Percentiles rank a stretch among this genome's conserved stretches.
phyloP scores from a whole-genome alignment of 352 stramenopile genomes.

The Phytophthora aleatoria region DNA sequence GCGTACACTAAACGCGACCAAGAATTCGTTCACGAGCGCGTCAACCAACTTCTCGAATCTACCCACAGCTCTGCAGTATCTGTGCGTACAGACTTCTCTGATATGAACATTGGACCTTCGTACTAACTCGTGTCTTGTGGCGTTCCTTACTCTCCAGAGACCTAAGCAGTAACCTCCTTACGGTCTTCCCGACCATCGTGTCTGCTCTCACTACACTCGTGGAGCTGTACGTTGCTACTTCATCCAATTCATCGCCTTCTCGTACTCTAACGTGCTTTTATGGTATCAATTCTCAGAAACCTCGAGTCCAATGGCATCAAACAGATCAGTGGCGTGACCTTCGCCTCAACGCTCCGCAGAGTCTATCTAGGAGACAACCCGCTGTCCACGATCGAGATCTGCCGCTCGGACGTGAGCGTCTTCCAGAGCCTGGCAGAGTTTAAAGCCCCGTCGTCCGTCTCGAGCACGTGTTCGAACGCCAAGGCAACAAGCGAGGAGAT shows the following conservation, averaged over 20 bases:
- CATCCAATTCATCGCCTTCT: neutral
- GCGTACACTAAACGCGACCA: slow-evolving; percentile 52
- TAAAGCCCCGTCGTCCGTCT: slow-evolving; percentile 38
- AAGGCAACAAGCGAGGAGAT: slow-evolving; percentile 34
- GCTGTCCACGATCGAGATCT: slow-evolving; percentile 55
- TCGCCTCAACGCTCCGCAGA: slow-evolving; percentile 56
- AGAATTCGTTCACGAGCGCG: slow-evolving; percentile 55
- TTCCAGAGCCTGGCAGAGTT: slow-evolving; percentile 41
- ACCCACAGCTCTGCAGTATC: slow-evolving; percentile 44
- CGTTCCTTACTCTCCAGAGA: slow-evolving; percentile 37
- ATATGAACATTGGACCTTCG: neutral
- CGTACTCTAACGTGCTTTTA: neutral
- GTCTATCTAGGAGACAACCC: slow-evolving; percentile 51
- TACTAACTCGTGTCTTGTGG: neutral
- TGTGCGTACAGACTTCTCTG: slow-evolving; percentile 39
- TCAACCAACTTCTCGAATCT: slow-evolving; percentile 56
- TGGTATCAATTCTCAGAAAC: slow-evolving; percentile 38
- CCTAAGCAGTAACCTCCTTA: slow-evolving; percentile 61
- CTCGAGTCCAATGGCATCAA: slow-evolving; percentile 64
- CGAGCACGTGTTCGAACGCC: slow-evolving; percentile 31
- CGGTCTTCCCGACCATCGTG: slow-evolving; percentile 48
- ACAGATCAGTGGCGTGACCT: slow-evolving; percentile 46
- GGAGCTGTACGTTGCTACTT: slow-evolving; percentile 47
- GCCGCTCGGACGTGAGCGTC: slow-evolving; percentile 45
- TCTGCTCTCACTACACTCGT: slow-evolving; percentile 51